Percentiles rank a stretch among this genome's conserved stretches.
Conservation (phyloP, 345 rosid species). For the Hypericum androsaemum region DNA sequence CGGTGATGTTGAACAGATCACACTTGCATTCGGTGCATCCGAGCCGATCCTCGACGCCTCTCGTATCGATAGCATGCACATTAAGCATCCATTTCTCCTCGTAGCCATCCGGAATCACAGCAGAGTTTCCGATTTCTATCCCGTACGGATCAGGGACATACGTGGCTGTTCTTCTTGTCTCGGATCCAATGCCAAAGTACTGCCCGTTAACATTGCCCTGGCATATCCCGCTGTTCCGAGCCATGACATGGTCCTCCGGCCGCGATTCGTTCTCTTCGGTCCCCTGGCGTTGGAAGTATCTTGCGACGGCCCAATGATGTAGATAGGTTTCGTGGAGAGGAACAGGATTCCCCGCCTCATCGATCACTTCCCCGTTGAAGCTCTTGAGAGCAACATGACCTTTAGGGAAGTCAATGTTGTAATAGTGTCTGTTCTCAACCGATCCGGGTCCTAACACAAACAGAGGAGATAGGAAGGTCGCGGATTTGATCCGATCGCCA, state of each 20-base stretch:
- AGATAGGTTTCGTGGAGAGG: constrained; percentile 84
- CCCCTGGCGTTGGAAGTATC: constrained; percentile 30
- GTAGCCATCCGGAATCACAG: constrained; percentile 51
- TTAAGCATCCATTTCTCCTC: constrained; percentile 69
- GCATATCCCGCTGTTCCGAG: constrained; percentile 58
- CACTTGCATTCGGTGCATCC: constrained; percentile 16
- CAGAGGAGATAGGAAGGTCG: constrained; percentile 54
- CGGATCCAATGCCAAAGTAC: constrained; percentile 74
- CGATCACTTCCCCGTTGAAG: constrained; percentile 63
- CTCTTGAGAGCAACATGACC: constrained; percentile 73
- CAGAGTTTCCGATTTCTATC: constrained; percentile 59
- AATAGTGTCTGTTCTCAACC: constrained; percentile 38
- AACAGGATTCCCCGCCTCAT: constrained; percentile 50
- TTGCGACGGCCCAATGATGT: constrained; percentile 75
- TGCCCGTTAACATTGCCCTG: constrained; percentile 31
- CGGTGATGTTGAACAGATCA: constrained; percentile 61
- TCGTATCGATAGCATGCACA: constrained; percentile 77
- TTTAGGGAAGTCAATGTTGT: constrained; percentile 17
- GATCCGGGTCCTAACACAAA: constrained; percentile 75
- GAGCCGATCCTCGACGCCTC: constrained; percentile 55
- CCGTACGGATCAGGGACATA: constrained; percentile 77
- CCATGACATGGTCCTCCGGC: constrained; percentile 19
- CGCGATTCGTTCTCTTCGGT: constrained; percentile 6
- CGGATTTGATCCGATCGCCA: constrained; percentile 33
- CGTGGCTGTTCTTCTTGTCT: constrained; percentile 58